Percentiles rank a stretch among this genome's conserved stretches.
phyloP scores from a whole-genome alignment of 2,329 filamentous ascomycete species.

The Fusarium citri region DNA sequence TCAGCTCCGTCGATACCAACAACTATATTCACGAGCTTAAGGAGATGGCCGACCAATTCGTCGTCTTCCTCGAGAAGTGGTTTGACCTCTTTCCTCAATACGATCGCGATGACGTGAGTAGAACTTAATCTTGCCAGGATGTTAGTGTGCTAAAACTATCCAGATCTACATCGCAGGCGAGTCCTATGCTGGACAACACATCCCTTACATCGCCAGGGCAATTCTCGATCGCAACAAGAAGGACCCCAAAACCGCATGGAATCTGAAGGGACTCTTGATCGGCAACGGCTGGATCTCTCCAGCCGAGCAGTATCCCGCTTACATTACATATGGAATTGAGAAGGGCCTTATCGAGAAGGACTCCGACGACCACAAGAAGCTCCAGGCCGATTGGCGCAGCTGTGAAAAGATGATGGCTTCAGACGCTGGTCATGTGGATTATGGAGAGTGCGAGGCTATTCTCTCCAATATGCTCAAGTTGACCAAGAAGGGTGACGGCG shows the following conservation, averaged over 20 bases:
- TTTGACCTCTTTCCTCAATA: slow-evolving; percentile 93
- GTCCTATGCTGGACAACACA: slow-evolving; percentile 96
- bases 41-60: slow-evolving; percentile 89
- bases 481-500: slow-evolving; percentile 67
- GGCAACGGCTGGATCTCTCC: slow-evolving; percentile 99
- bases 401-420: slow-evolving; percentile 73
- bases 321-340: slow-evolving; percentile 84
- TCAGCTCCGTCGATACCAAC: slow-evolving; percentile 93
- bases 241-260: slow-evolving; percentile 69
- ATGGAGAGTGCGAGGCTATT: slow-evolving; percentile 78
- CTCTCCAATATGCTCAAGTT: slow-evolving; percentile 77
- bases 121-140: background rate
- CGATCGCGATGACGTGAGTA: slow-evolving; percentile 86
- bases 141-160: slow-evolving; percentile 33
- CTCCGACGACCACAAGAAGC: slow-evolving; percentile 69
- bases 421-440: slow-evolving; percentile 68
- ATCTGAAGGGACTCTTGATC: slow-evolving; percentile 86
- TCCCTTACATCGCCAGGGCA: slow-evolving; percentile 93
- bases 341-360: slow-evolving; percentile 77
- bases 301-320: slow-evolving; percentile 87
- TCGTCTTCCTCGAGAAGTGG: slow-evolving; percentile 91
- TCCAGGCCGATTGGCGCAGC: slow-evolving; percentile 75
- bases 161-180: slow-evolving; percentile 96
- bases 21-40: slow-evolving; percentile 86
- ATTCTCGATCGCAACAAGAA: slow-evolving; percentile 88